Conservation (phyloP, 2,329 filamentous ascomycete species). For the Fonsecaea nubica region DNA sequence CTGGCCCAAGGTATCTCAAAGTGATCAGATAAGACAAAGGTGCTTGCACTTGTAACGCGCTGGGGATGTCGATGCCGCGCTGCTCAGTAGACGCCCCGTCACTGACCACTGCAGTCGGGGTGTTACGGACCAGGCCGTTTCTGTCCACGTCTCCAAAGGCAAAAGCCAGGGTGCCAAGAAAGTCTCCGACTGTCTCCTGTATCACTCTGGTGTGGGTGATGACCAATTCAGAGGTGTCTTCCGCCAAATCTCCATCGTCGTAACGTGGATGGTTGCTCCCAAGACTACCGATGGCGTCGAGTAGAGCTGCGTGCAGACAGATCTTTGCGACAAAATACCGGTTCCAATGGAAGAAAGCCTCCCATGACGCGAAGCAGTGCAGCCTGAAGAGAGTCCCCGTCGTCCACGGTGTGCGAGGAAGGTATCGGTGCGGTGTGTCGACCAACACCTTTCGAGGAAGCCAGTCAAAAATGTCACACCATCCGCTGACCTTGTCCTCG, state of each 20-base stretch:
- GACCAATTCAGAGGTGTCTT: constrained; percentile 8
- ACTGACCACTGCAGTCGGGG: constrained; percentile 19
- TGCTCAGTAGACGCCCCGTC: constrained; percentile 21
- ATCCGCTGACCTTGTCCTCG: constrained; percentile 29
- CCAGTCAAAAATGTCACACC: constrained; percentile 30
- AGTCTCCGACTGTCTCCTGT: constrained; percentile 28
- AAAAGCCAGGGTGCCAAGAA: constrained; percentile 27
- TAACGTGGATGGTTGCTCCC: background rate
- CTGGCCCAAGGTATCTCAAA: constrained; percentile 25
- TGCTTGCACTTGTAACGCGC: constrained; percentile 26
- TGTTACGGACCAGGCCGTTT: constrained; percentile 13
- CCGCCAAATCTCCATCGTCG: background rate
- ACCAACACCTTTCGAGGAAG: constrained; percentile 23
- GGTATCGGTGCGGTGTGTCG: background rate
- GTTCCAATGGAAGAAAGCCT: constrained; percentile 35
- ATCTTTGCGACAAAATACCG: constrained; percentile 29
- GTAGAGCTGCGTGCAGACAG: constrained; percentile 27
- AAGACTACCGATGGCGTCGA: constrained; percentile 21
- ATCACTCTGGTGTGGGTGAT: constrained; percentile 19
- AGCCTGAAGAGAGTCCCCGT: constrained; percentile 22
- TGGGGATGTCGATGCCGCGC: constrained; percentile 28
- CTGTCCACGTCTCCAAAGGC: constrained; percentile 32
- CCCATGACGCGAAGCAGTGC: constrained; percentile 26
- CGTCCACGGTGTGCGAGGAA: constrained; percentile 23
- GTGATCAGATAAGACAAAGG: constrained; percentile 27